These are phyloP conservation scores for Tetrahymena elliotti DNA, from an alignment of 73 alveolate genomes.

Conservation along the genomic window DNA sequence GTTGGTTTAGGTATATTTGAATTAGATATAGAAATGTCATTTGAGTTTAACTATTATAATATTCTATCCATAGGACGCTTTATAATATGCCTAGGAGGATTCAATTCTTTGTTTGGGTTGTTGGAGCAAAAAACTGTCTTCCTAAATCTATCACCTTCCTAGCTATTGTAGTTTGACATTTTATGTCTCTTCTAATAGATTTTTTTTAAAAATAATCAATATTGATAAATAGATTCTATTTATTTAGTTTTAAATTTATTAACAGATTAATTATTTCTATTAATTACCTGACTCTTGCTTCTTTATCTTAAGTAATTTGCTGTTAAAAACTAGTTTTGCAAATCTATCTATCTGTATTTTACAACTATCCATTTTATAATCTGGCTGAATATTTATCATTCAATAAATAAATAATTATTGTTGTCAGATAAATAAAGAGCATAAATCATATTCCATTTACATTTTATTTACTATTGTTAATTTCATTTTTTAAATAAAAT, in stretches of 20 bases:
- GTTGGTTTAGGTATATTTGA: background rate
- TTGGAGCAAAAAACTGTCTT: background rate
- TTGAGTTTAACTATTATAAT: background rate
- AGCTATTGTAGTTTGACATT: background rate
- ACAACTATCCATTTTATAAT: background rate
- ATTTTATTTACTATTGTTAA: too few relatives aligned
- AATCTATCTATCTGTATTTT: background rate
- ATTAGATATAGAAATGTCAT: background rate
- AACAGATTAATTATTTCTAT: background rate
- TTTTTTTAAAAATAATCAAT: background rate
- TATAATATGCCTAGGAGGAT: background rate
- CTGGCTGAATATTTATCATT: background rate
- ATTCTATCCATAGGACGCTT: background rate
- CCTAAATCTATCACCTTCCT: background rate
- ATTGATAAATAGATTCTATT: background rate
- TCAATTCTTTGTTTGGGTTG: background rate
- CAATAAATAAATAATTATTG: too few relatives aligned
- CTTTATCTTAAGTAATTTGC: too few relatives aligned
- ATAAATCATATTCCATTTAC: background rate
- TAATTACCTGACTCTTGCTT: background rate
- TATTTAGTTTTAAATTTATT: background rate
- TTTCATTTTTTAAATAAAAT: too few relatives aligned
- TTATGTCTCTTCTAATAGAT: background rate
- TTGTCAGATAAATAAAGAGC: too few relatives aligned
- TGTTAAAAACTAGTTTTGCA: background rate